Conservation (phyloP, 2,329 filamentous ascomycete genomes). For the Venturia pyrina region DNA sequence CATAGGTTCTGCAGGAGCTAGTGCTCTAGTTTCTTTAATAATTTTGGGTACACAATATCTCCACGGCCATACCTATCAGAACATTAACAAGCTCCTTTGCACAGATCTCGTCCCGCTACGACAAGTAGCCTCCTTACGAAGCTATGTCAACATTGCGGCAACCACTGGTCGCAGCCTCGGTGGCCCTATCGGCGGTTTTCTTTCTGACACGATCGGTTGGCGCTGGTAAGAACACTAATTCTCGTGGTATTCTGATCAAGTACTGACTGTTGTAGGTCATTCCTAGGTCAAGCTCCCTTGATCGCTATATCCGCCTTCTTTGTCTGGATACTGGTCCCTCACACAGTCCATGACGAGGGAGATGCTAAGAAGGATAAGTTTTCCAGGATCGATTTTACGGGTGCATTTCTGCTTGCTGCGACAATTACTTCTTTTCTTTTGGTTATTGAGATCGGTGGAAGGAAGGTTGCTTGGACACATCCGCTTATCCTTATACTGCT, state of each 20-base stretch:
- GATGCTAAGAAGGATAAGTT: slow-evolving; percentile 23
- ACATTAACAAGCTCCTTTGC: slow-evolving; percentile 16
- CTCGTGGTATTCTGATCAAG: neutral
- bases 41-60: slow-evolving; percentile 8
- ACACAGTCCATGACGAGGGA: slow-evolving; percentile 1
- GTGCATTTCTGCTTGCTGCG: slow-evolving; percentile 36
- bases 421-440: slow-evolving; percentile 36
- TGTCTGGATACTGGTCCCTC: slow-evolving; percentile 24
- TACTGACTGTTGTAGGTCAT: slow-evolving; percentile 34
- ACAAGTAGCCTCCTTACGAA: slow-evolving; percentile 38
- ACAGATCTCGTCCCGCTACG: slow-evolving; percentile 39
- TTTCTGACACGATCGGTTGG: slow-evolving; percentile 56
- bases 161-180: slow-evolving; percentile 42
- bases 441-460: slow-evolving; percentile 40
- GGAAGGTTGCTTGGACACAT: slow-evolving; percentile 30
- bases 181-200: slow-evolving; percentile 48
- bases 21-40: slow-evolving; percentile 16
- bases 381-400: slow-evolving; percentile 49
- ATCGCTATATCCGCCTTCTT: slow-evolving; percentile 41
- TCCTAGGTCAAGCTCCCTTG: slow-evolving; percentile 48
- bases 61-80: neutral
- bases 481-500: slow-evolving; percentile 25
- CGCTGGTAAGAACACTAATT: slow-evolving; percentile 39
- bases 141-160: slow-evolving; percentile 42
- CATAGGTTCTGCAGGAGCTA: slow-evolving; percentile 35